Percentiles rank a stretch among this genome's conserved stretches.
phyloP scores from a whole-genome alignment of 257 asterid genomes.

The Lycium barbarum region DNA sequence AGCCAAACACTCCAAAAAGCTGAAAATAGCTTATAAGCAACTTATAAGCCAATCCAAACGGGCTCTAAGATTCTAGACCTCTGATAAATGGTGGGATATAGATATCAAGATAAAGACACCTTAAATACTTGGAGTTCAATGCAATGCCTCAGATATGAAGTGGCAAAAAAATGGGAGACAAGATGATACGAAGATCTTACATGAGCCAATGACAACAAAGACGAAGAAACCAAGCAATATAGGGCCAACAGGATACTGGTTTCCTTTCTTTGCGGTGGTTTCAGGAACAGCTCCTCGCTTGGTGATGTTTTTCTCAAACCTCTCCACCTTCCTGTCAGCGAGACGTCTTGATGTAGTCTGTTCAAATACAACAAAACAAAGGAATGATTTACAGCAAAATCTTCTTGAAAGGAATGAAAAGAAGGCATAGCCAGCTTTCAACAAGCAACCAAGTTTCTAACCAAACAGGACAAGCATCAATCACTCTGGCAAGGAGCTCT shows the following conservation, averaged over 20 bases:
- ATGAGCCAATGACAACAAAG: constrained; percentile 94
- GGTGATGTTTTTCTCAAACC: constrained; percentile 89
- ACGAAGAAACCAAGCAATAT: constrained; percentile 88
- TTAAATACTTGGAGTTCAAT: neutral
- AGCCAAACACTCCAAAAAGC: too few relatives aligned
- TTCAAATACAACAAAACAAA: constrained; percentile 18
- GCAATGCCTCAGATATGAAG: neutral
- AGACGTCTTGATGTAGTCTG: constrained; percentile 96
- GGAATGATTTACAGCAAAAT: constrained; percentile 12
- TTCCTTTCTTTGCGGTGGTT: constrained; percentile 78
- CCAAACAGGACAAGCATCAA: neutral
- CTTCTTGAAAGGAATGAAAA: neutral
- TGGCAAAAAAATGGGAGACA: neutral
- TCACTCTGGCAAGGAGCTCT: neutral
- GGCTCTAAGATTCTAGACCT: neutral
- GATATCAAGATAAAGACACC: neutral
- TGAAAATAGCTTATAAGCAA: too few relatives aligned
- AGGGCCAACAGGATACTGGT: constrained; percentile 85
- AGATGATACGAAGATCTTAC: constrained; percentile 51
- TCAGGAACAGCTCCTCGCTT: constrained; percentile 85
- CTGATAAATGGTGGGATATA: neutral
- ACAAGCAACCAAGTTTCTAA: neutral
- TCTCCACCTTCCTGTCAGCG: constrained; percentile 86
- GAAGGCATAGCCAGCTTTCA: neutral
- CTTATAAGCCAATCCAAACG: too few relatives aligned